Base-by-base conservation (phyloP, 2,329 filamentous ascomycete species). In the Hymenoscyphus infarciens region DNA sequence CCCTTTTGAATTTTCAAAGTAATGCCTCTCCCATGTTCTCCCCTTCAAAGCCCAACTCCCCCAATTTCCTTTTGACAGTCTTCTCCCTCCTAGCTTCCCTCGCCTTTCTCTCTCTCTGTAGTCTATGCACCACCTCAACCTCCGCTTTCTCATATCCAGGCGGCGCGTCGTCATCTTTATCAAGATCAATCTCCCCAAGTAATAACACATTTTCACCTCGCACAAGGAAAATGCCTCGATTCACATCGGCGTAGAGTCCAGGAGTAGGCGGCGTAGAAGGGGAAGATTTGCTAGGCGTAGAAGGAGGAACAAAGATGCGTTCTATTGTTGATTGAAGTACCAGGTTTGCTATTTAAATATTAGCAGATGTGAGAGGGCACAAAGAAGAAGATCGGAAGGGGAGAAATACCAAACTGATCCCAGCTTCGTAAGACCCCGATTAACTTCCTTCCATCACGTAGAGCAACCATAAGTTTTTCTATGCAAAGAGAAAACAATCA, bases 141-240 rank as follows among this genome's bases (percentile, higher is more conserved):
- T 91, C 83, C 1, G 87, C 92, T 67, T 75, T 73, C 71, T 85
- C 79, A 67, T 89, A 92, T 35, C 87, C 86, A 4, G 81, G 76
- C 0, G 91, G 92, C 15, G 92, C 82, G 63, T 96, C 88, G 75
- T 99, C 95, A 77, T 99, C 95, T 73, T 90, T 92, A 80, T 99
- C 95, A 27, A 99, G 85, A 75, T 99, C 95, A 71, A 99, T 96
- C 77, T 98, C 96, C 42, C 95, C 95, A 19, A 98, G 83, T 54
- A 99, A 81, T 59, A 97, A 82, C n/a, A 99, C 95, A 75, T 99
- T 99, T 79, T 99, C 95, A 69, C 95, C 95, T 63, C 95, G 84
- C 55, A 99, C 91, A 39, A 98, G 84, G 78, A 95, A 98, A 66
- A 96, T 87, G 57, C 95, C 95, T 63, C 92, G 87, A 11, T 87